Base-by-base conservation (phyloP, 2,329 filamentous ascomycete genomes). In the Aspergillus fumigatiaffinis region DNA sequence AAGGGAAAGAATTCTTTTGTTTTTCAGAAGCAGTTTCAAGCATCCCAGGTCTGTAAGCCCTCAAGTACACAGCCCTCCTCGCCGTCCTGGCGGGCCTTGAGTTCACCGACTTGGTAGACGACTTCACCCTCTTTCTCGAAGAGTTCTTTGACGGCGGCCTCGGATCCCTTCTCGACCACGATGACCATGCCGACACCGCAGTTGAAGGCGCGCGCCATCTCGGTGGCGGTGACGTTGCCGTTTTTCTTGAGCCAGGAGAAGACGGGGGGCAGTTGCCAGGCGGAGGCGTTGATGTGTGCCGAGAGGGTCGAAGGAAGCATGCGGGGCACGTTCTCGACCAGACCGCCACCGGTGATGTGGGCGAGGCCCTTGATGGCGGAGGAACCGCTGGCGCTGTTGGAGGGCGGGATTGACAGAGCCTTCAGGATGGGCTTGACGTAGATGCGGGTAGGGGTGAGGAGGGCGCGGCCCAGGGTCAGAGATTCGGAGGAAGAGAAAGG, bases 141-240 rank as follows among this genome's bases (percentile, higher is more conserved):
- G 48, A 84, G 77, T 53, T 79, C 74, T 21, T 79, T 79, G 1
- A 90, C 86, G 41, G 81, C 79, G 5, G 84, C 81, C 1, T 81
- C 90, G 64, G 89, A 83, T 35, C 78, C 81, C 55, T 83, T 79
- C 28, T 83, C 84, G 2, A 97, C 91, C 4, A 92, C 91, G 29
- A 92, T 80, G 5, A 97, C 90, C 92, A 99, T 97, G 50, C 94
- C 94, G 48, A 99, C 79, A 52, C 94, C 94, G 7, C 89, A 92
- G 79, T 99, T 99, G 83, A 96, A 97, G 1, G 92, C 94, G 57
- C 92, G 83, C 52, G 88, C 91, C 84, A 97, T 95, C 78, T 99
- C 94, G 9, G 79, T 71, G 1, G 87, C 81, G 53, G 82, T 84
- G 32, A 97, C 87, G 59, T 89, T 88, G 49, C 84, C 84, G 10